phyloP scores from a whole-genome alignment of 345 rosid genomes.

The Citrus cavaleriei region DNA sequence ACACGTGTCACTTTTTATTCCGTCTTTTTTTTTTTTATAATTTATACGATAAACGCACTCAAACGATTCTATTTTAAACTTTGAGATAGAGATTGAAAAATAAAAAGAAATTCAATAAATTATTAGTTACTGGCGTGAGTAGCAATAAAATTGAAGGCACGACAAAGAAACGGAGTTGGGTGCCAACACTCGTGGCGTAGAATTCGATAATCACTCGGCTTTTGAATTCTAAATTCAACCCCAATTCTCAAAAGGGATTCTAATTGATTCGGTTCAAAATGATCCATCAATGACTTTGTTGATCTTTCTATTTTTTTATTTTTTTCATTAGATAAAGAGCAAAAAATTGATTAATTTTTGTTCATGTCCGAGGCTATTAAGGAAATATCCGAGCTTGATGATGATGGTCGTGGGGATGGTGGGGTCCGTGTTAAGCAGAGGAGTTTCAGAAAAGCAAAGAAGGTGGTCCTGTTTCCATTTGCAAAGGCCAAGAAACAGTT shows the following conservation, averaged over 20 bases:
- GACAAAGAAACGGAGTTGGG: too few species aligned
- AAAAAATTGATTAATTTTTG: not conserved
- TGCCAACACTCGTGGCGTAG: not conserved
- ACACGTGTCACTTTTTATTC: too few species aligned
- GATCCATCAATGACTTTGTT: not conserved
- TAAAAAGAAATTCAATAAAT: too few species aligned
- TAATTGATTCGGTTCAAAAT: not conserved
- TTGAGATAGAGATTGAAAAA: too few species aligned
- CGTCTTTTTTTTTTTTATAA: too few species aligned
- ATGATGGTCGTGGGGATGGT: not conserved
- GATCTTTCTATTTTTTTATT: not conserved
- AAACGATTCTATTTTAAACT: not conserved
- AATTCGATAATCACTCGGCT: not conserved
- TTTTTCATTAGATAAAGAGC: not conserved
- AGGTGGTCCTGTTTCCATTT: constrained; percentile 14
- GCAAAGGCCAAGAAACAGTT: constrained; percentile 13
- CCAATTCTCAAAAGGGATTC: constrained; percentile 7
- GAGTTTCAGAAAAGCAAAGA: constrained; percentile 10
- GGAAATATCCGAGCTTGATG: not conserved
- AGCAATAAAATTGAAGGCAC: too few species aligned
- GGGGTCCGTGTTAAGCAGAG: not conserved
- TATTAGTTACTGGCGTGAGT: too few species aligned
- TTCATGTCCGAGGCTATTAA: constrained; percentile 20
- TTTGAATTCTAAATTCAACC: not conserved
- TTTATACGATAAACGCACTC: not conserved